Base-by-base conservation (phyloP, 148 eudicot species). In the Diospyros kaki region DNA sequence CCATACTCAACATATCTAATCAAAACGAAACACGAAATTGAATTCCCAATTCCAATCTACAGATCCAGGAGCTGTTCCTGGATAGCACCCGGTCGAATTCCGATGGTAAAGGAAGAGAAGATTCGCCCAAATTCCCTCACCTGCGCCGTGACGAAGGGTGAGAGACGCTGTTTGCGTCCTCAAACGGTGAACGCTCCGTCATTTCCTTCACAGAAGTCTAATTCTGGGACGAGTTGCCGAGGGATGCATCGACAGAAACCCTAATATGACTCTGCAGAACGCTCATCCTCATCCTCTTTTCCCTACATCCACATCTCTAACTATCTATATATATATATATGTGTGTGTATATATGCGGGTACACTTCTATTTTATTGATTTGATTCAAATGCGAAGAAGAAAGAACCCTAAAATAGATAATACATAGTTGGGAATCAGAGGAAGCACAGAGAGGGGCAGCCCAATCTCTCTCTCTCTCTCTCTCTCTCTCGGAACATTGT, bases 151-250 rank as follows among this genome's bases (percentile, higher is more conserved):
- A 62, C 28, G 69, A 52, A 9, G 64, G 8, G 9, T 63, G 41
- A 10, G 76, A 28, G 40, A 43, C 58, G 46, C 38, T n/a, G 4
- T 52, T 52, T 41, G 59, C 40, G 42, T 74, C 76, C 15, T 74
- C 69, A 51, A 42, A 15, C 38, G 59, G 18, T 15, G 69, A 52
- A 48, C 76, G 46, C 13, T 60, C 50, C 60, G 46, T 42, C 51
- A 64, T 74, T 15, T 64, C 38, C 69, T 41, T 74, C 76, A 41
- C 44, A 53, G 7, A 11, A 52, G 52, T 38, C 14, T 38, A 41
- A 50, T 74, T 74, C 50, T n/a, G 69, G 51, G 6, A 46, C 61
- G 76, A 68, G 71, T 50, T 73, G 46, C 58, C 38, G 45, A 50
- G 63, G 39, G 38, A 50, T 38, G 9, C 73, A 55, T 70, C 73